A percentile compares a stretch with the other conserved stretches of the same genome.
Evolutionary conservation across 345 rosid species (phyloP).

Genomic region (Atalantia buxifolia): DNA sequence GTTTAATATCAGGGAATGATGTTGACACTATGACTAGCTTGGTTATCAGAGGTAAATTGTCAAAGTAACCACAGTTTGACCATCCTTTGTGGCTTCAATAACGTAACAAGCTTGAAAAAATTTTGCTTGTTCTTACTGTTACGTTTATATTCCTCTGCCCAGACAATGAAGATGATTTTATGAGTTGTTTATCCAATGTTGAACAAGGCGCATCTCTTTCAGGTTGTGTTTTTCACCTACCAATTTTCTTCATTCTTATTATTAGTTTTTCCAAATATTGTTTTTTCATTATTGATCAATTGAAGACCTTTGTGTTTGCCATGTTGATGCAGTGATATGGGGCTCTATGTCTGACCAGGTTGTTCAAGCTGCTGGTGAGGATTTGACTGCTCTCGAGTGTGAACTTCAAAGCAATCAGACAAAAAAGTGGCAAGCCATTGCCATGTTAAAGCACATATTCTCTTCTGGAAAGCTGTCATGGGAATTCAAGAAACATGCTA

Average conservation of each 20-base stretch:
- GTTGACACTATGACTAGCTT: constrained; percentile 36
- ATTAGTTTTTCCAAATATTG: not conserved
- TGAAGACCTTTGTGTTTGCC: constrained; percentile 9
- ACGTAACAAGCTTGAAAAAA: not conserved
- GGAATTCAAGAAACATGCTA: constrained; percentile 63
- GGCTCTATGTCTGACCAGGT: constrained; percentile 44
- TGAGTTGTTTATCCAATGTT: constrained; percentile 41
- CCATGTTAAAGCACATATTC: constrained; percentile 66
- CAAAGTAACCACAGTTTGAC: constrained; percentile 4
- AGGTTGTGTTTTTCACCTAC: constrained; percentile 37
- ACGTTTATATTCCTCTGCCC: constrained; percentile 16
- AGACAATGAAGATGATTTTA: constrained; percentile 56
- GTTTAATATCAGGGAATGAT: constrained; percentile 63
- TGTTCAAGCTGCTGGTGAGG: constrained; percentile 45
- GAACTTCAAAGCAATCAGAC: constrained; percentile 55
- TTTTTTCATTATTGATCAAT: not conserved
- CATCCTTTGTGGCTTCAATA: not conserved
- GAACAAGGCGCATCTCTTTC: constrained; percentile 77
- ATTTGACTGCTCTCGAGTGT: constrained; percentile 35
- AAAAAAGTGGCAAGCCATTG: constrained; percentile 76
- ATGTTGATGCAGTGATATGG: constrained; percentile 58
- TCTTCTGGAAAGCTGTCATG: constrained; percentile 53
- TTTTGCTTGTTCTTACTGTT: not conserved
- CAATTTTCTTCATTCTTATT: constrained; percentile 1
- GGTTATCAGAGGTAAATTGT: constrained; percentile 44